Conservation (phyloP, 139 green algal genomes). For the Chlorella sp. region DNA sequence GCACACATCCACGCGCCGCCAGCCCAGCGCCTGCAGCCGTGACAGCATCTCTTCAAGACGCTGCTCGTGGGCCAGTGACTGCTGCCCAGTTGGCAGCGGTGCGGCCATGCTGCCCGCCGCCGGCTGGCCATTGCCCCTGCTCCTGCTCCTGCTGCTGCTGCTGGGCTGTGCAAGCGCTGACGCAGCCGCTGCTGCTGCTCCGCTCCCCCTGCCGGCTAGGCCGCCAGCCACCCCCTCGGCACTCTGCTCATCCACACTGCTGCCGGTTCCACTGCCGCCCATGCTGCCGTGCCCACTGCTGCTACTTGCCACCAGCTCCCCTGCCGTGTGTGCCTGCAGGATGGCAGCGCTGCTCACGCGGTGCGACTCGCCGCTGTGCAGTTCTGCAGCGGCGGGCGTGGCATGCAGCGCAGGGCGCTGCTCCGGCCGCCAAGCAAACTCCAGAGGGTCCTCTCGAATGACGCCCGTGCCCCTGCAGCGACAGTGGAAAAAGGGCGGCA, state of each 20-base stretch:
- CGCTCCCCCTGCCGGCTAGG: too few relatives aligned
- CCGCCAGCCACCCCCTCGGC: too few relatives aligned
- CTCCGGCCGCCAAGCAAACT: conserved; percentile 33
- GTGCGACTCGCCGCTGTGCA: conserved; percentile 21
- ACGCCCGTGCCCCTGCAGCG: conserved; percentile 54
- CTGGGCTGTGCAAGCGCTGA: too few relatives aligned
- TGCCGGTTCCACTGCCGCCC: too few relatives aligned
- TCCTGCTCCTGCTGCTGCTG: not conserved
- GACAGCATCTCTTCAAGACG: conserved; percentile 57
- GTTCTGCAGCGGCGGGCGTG: not conserved
- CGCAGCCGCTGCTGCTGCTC: not conserved
- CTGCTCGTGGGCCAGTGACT: not conserved
- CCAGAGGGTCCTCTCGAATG: conserved; percentile 68
- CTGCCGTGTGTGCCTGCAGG: not conserved
- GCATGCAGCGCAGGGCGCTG: not conserved
- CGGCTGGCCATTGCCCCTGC: not conserved
- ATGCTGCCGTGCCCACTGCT: not conserved
- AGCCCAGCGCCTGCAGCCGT: conserved; percentile 71
- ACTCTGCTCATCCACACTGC: not conserved
- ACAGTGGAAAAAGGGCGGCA: not conserved
- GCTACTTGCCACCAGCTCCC: not conserved
- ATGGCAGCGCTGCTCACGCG: not conserved
- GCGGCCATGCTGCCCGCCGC: not conserved
- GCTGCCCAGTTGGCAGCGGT: too few relatives aligned
- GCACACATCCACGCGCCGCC: conserved; percentile 83